Evolutionary conservation across 768 basidiomycete genomes (phyloP), one percentile per base, ranked within the genome.

Genomic region (Boletus coccyginus): DNA sequence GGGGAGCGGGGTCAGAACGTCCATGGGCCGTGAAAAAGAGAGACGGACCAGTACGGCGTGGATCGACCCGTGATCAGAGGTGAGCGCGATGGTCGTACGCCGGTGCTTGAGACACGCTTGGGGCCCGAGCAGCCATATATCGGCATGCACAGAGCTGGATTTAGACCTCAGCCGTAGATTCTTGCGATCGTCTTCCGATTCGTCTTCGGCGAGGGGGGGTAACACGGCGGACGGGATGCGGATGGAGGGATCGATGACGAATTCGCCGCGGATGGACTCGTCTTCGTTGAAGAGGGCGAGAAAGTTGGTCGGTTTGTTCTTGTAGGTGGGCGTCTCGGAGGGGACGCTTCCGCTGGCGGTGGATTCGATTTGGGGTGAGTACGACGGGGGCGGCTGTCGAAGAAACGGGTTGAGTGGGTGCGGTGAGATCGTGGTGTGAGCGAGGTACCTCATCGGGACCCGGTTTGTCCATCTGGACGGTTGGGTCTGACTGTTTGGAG

Each of bases 161-260:
- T 46, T 66, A 0, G 77, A 71, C 21, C 56, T 59, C 10, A 80
- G 58, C 9, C 50, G 64, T 1, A 82, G 54, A 55, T 80, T 79
- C 31, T 67, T 75, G 38, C 81, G 68, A 1, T 72, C 70, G 3
- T 57, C 65, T 51, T 78, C 78, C 0, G 74, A 71, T 57, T 78
- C 73, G 21, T 64, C 70, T 0, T 52, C 50, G 6, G 49, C 41
- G 0, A 82, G 60, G 24, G 79, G 74, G 3, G 78, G 73, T 8
- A 82, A 66, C 38, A 78, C 50, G 17, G 70, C 53, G 0, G 62
- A 5, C 0, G 81, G 80, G 44, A 82, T 71, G 12, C 49, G 32
- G 21, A 81, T 64, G 19, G 66, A 56, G 2, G 81, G 76, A 54
- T 82, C 76, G 40, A 82, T 66, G 35, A 77, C 63, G 68, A 79